phyloP scores from a whole-genome alignment of 495 filamentous ascomycete genomes.

The Lindgomyces ingoldianus region DNA sequence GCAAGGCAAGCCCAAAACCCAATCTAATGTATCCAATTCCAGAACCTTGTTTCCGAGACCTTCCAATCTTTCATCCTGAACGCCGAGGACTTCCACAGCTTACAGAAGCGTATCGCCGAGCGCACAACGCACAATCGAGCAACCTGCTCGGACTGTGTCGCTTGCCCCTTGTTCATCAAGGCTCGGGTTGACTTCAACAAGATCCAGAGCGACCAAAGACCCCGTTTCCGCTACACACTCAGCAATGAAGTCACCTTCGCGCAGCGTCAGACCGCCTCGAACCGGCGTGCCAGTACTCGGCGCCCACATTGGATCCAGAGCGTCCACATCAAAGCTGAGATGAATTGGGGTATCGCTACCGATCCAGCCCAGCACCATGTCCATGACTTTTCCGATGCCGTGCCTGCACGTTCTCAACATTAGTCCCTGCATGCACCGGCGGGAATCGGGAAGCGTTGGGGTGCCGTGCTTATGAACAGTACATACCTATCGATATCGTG shows the following conservation, averaged over 20 bases:
- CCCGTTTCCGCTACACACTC: constrained; percentile 95
- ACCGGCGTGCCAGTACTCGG: constrained; percentile 96
- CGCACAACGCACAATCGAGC: constrained; percentile 86
- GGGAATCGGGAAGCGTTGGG: background rate
- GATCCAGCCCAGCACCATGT: constrained; percentile 94
- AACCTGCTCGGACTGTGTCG: constrained; percentile 88
- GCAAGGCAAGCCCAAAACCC: too few relatives aligned
- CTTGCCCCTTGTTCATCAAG: constrained; percentile 73
- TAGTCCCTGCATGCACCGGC: constrained; percentile 6
- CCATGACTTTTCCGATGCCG: constrained; percentile 94
- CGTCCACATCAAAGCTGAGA: constrained; percentile 96
- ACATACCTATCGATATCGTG: constrained; percentile 87
- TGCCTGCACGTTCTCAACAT: constrained; percentile 55
- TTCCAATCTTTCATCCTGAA: too few relatives aligned
- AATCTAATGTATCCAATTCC: too few relatives aligned
- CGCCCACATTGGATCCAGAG: constrained; percentile 92
- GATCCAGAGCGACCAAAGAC: constrained; percentile 84
- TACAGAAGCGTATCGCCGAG: constrained; percentile 86
- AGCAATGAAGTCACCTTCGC: constrained; percentile 97
- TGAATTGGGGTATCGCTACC: constrained; percentile 94
- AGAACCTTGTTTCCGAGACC: too few relatives aligned
- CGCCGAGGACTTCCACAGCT: constrained; percentile 2
- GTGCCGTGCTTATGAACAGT: too few relatives aligned
- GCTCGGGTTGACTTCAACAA: constrained; percentile 95
- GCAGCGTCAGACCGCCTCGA: constrained; percentile 88